Percentiles rank a stretch among this genome's conserved stretches.
Conservation (phyloP, 768 basidiomycete genomes). For the Scleroderma bovista region DNA sequence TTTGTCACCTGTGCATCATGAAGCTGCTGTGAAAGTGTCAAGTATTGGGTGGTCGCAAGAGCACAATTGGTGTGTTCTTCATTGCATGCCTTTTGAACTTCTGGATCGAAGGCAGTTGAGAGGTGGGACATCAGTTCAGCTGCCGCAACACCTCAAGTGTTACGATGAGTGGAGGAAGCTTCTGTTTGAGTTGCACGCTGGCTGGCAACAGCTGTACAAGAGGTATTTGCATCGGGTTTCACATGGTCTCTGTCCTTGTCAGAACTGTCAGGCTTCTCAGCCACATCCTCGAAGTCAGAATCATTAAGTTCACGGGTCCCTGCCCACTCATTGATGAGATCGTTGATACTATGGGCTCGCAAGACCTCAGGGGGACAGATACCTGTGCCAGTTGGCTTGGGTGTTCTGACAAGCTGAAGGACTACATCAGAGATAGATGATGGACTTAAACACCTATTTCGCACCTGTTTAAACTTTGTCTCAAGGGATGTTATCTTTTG, state of each 20-base stretch:
- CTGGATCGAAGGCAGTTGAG: constrained; percentile 21
- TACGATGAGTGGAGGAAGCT: constrained; percentile 3
- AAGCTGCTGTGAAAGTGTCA: constrained; percentile 22
- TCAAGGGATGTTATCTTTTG: constrained; percentile 5
- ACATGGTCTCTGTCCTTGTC: neutral
- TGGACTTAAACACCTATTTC: neutral
- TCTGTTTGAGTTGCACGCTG: neutral
- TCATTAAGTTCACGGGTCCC: constrained; percentile 19
- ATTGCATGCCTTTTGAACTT: constrained; percentile 15
- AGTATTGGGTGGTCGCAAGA: constrained; percentile 20
- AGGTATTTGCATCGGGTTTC: neutral
- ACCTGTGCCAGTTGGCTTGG: constrained; percentile 23
- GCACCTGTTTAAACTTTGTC: constrained; percentile 22
- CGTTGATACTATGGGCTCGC: constrained; percentile 21
- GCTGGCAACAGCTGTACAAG: constrained; percentile 6
- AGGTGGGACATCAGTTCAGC: constrained; percentile 17
- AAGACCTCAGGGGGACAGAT: constrained; percentile 16
- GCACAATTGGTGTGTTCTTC: constrained; percentile 16
- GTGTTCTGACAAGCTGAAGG: constrained; percentile 14
- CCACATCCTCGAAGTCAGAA: constrained; percentile 8
- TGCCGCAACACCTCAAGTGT: constrained; percentile 7
- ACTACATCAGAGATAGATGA: neutral
- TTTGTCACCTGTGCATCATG: constrained; percentile 15
- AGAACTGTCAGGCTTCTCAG: neutral
- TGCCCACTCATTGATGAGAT: constrained; percentile 20